A percentile compares a stretch with the other conserved stretches of the same genome.
Conservation (phyloP, 2,329 filamentous ascomycete genomes). For the Lecanicillium sp. region DNA sequence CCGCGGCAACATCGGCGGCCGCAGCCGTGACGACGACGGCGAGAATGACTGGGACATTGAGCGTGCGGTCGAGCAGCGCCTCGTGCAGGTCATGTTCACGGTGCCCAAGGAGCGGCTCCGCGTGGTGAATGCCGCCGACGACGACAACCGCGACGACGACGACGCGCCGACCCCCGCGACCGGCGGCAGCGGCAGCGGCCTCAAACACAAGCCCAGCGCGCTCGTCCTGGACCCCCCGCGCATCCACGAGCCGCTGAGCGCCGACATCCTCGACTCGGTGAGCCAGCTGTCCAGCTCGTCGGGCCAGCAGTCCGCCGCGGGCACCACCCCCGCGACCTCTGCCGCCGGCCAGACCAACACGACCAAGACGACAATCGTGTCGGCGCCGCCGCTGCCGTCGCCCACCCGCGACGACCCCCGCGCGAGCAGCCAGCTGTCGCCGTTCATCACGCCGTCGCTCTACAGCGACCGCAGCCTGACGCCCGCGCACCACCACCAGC, state of each 20-base stretch:
- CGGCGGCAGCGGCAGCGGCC: not conserved
- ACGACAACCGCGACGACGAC: slow-evolving; percentile 25
- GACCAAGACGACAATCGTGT: too few species aligned
- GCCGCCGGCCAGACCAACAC: too few species aligned
- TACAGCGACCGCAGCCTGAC: slow-evolving; percentile 11
- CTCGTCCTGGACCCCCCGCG: slow-evolving; percentile 5
- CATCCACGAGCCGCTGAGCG: slow-evolving; percentile 24
- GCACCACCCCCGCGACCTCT: not conserved
- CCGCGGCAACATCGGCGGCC: slow-evolving; percentile 24
- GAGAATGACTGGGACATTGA: slow-evolving; percentile 76
- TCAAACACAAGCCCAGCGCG: slow-evolving; percentile 3
- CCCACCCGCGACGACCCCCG: not conserved
- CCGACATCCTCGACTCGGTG: slow-evolving; percentile 37
- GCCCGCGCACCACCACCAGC: slow-evolving; percentile 2
- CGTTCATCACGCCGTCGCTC: slow-evolving; percentile 10
- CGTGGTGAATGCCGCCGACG: slow-evolving; percentile 77
- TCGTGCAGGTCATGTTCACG: slow-evolving; percentile 87
- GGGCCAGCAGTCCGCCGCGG: not conserved
- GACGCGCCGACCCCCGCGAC: slow-evolving; percentile 11
- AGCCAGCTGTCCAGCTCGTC: slow-evolving; percentile 15
- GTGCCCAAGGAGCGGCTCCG: slow-evolving; percentile 79
- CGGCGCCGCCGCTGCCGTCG: not conserved
- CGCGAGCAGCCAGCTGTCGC: slow-evolving; percentile 2
- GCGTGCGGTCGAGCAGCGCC: slow-evolving; percentile 60
- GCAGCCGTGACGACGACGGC: slow-evolving; percentile 24